These are phyloP conservation scores for thale cress (Arabidopsis thaliana) DNA, from an alignment of 345 rosid genomes.

Conservation along the genomic window TAIR10.1 NC_003076.8:3491501-3492000, in stretches of 20 bases:
- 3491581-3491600: neutral
- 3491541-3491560: neutral
- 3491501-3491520: slow-evolving; percentile 15
- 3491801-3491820: slow-evolving; percentile 13
- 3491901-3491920: slow-evolving; percentile 82
- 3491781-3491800: slow-evolving; percentile 11
- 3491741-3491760: neutral
- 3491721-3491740: neutral
- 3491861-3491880: slow-evolving; percentile 66
- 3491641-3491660: slow-evolving; percentile 7
- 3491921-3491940: slow-evolving; percentile 78
- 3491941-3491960: slow-evolving; percentile 49
- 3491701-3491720: neutral
- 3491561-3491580: neutral
- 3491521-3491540: neutral
- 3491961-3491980: slow-evolving; percentile 39
- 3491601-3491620: neutral
- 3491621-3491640: neutral
- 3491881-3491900: slow-evolving; percentile 78
- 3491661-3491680: neutral
- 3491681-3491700: slow-evolving; percentile 12
- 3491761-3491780: neutral
- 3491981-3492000: slow-evolving; percentile 52
- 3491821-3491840: neutral
- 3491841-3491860: slow-evolving; percentile 11